phyloP scores from a whole-genome alignment of 1,284 basidiomycete genomes.

The Mrakiaceae sp. region DNA sequence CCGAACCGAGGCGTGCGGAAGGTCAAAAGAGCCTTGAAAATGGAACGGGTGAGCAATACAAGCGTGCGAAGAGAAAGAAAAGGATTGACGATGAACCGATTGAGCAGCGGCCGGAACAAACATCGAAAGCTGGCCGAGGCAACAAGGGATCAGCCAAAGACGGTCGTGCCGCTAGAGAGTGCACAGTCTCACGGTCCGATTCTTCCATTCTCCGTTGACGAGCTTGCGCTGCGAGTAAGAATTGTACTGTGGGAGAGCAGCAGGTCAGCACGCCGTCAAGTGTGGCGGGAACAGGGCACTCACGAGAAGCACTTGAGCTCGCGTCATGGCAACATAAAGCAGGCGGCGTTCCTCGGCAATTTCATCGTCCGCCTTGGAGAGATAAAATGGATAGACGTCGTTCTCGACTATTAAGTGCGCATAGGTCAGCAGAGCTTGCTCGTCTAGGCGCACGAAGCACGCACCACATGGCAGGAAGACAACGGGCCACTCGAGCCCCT shows the following conservation, averaged over 20 bases:
- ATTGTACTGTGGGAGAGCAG: neutral
- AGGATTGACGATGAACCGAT: neutral
- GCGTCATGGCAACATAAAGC: slow-evolving; percentile 82
- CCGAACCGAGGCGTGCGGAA: too few relatives aligned
- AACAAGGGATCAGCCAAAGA: neutral
- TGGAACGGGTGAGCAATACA: neutral
- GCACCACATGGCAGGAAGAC: slow-evolving; percentile 34
- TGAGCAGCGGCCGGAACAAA: neutral
- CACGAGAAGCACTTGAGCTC: slow-evolving; percentile 61
- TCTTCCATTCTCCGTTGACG: slow-evolving; percentile 30
- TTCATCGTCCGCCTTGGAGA: slow-evolving; percentile 50
- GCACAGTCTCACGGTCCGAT: slow-evolving; percentile 25
- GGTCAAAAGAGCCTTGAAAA: too few relatives aligned
- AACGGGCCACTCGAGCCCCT: slow-evolving; percentile 82
- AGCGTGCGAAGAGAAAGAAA: neutral
- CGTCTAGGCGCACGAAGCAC: neutral
- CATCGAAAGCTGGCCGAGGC: neutral
- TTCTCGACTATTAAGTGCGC: slow-evolving; percentile 47
- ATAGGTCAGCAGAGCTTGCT: neutral
- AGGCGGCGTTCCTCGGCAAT: slow-evolving; percentile 71
- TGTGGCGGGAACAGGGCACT: slow-evolving; percentile 9
- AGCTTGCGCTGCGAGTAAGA: slow-evolving; percentile 23
- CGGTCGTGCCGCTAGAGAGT: too few relatives aligned
- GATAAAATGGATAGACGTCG: slow-evolving; percentile 66
- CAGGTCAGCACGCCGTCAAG: neutral